These are phyloP conservation scores for Plasmodium falciparum DNA, from an alignment of 169 alveolate genomes.

Conservation along the genomic window DNA sequence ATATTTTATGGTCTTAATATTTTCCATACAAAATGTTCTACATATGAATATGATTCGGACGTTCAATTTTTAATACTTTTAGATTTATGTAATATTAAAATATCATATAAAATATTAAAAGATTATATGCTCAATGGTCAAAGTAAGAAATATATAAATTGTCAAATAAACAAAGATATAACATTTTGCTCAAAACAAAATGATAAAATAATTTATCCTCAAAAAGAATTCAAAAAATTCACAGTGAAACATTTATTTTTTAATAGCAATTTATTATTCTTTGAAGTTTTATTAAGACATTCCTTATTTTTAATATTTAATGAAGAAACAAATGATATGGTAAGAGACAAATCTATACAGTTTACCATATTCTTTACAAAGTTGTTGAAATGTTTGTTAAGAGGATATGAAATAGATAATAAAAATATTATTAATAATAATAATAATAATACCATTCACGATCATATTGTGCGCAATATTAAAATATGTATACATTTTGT, in stretches of 20 bases:
- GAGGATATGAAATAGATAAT: constrained; percentile 3
- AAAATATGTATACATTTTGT: constrained; percentile 43
- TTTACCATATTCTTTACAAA: constrained; percentile 46
- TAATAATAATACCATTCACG: not conserved
- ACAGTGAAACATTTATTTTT: constrained; percentile 27
- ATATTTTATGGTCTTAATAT: constrained; percentile 48
- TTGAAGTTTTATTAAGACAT: constrained; percentile 64
- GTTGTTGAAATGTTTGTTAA: constrained; percentile 18
- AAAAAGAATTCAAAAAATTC: not conserved
- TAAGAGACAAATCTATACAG: constrained; percentile 52
- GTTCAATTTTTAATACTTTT: constrained; percentile 54
- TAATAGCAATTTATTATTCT: constrained; percentile 30
- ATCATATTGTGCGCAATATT: constrained; percentile 22
- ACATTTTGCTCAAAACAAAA: not conserved
- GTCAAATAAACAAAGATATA: not conserved
- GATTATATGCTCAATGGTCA: constrained; percentile 2
- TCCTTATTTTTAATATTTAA: constrained; percentile 54
- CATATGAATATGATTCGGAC: constrained; percentile 56
- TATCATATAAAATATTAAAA: not conserved
- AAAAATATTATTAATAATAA: not conserved
- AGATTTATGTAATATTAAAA: constrained; percentile 41
- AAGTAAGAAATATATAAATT: not conserved
- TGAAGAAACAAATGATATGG: constrained; percentile 58
- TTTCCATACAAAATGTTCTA: constrained; percentile 5
- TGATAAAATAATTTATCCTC: not conserved